Evolutionary conservation across 1,284 basidiomycete species (phyloP), one percentile per base, ranked within the genome.

Genomic region (Rugosomyces carneus): DNA sequence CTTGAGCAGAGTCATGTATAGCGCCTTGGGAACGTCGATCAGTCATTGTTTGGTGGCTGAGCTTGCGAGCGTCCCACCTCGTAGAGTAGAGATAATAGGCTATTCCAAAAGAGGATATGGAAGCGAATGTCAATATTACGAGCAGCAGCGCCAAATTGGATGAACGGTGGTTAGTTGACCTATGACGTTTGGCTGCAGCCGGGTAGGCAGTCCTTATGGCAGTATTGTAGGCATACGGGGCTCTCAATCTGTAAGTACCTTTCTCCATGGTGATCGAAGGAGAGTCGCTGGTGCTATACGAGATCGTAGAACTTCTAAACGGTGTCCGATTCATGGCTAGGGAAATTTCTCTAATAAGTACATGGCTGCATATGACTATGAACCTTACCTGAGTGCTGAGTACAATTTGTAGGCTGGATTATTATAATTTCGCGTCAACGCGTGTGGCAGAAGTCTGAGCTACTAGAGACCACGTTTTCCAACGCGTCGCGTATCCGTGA

Each of bases 21-120:
- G 63, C 51, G 62, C 53, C 60, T 64, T 66, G 55, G 34, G 47
- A 23, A 36, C 53, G 45, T 49, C 59, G 48, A 51, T 64, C 55
- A 66, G 62, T 58, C 37, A 53, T 51, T 48, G 43, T 47, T 40
- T 36, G 49, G 40, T 51, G 48, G 52, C 48, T 45, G 44, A 51
- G 39, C 47, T 49, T 48, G 24, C 42, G 47, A 55, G 56, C 46
- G 49, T 58, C 72, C 66, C 73, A 83, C 81, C 80, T 82, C 57
- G 76, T 76, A 37, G 67, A 68, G 56, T 77, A 79, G 26, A 85
- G 65, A 65, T 81, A 82, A 51, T 81, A 84, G 2, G 81, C 81
- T 6, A 67, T 63, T 29, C 65, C 72, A 53, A 84, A 84, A 55
- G 72, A 81, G 31, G 66, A 59, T 27, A 81, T 44, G 47, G 70